Percentiles rank a stretch among this genome's conserved stretches.
These are phyloP conservation scores for Przewalskia tangutica DNA, from an alignment of 257 asterid species.

Conservation along the genomic window DNA sequence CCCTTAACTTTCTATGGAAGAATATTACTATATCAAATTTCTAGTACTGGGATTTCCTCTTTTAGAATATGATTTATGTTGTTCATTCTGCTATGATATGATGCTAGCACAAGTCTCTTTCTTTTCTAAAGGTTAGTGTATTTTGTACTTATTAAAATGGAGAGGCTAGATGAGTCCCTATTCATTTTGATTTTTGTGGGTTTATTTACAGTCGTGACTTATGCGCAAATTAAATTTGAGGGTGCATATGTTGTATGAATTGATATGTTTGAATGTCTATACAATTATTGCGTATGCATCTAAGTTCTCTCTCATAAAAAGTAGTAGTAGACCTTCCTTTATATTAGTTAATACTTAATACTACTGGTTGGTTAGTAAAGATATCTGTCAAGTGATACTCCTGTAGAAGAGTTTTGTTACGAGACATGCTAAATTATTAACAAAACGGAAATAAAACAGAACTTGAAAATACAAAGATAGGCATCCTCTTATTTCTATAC, in stretches of 20 bases:
- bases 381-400: neutral
- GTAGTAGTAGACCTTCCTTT: neutral
- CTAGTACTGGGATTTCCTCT: neutral
- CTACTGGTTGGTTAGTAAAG: neutral
- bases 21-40: neutral
- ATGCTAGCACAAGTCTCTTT: neutral
- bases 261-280: neutral
- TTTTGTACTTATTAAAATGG: neutral
- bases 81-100: no score
- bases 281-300: neutral
- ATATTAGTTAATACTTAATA: neutral
- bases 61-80: neutral
- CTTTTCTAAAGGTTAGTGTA: neutral
- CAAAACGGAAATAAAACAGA: neutral
- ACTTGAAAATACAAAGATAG: no score
- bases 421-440: neutral
- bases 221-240: neutral
- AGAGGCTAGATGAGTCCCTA: neutral
- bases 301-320: neutral
- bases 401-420: neutral
- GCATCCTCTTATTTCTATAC: neutral
- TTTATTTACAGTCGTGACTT: neutral
- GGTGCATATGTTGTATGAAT: neutral
- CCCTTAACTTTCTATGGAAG: neutral
- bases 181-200: neutral